Evolutionary conservation across 2,329 filamentous ascomycete species (phyloP), one percentile per base, ranked within the genome.

Genomic region (Septoria petroselini): DNA sequence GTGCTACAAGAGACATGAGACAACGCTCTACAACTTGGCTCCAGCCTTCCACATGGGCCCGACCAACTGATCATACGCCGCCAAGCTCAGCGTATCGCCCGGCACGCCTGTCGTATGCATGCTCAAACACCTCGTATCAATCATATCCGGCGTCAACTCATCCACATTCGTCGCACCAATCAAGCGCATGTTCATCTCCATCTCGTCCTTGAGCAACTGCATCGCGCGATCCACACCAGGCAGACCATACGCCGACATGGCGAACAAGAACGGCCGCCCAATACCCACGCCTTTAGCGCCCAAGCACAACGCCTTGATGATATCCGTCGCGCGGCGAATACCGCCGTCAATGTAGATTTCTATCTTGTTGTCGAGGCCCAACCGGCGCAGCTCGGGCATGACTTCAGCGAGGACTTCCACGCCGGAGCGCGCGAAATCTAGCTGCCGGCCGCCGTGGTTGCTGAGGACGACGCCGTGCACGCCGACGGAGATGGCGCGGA

Each of bases 161-260:
- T 83, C 82, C 25, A 98, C 70, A 53, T 72, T 83, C 15, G 78
- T 80, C 52, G 83, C 87, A 7, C 93, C 93, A 60, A 98, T 89
- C 56, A 98, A 74, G 5, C 93, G 82, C 93, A 98, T 97, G 66
- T 91, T 93, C 91, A 97, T 97, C 74, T 94, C 90, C 81, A 98
- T 88, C 78, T 98, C 93, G 65, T 97, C 93, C 73, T 66, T 68
- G 42, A 69, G 51, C 50, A 70, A 50, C 55, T 90, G 86, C 86
- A 97, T 95, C 25, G 93, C 93, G 27, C 88, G 81, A 65, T 94
- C 88, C 15, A 97, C 91, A 57, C 93, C 93, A 2, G 84, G 77
- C 52, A 88, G 73, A 1, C 93, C 93, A 64, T 97, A 97, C 7
- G 89, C 83, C 56, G 85, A 87, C 91, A 98, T 97, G 64, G 93